Base-by-base conservation (phyloP, 495 filamentous ascomycete genomes). In the Aspergillus campestris region DNA sequence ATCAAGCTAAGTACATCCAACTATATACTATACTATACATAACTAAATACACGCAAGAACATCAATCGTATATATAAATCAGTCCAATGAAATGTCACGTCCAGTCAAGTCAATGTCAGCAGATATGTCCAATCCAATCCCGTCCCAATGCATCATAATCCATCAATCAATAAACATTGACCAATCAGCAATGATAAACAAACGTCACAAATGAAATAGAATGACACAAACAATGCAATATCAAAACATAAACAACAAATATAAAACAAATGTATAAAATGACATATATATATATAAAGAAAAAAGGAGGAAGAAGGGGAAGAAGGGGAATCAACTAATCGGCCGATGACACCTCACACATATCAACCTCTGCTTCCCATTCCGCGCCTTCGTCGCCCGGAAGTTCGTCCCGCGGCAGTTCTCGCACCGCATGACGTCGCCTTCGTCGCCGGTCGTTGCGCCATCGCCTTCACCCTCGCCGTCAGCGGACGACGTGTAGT, bases 391-490 rank as follows among this genome's bases (percentile, higher is more conserved):
- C 38, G 62, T 73, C 18, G 71, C 74, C 31, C 69, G 72, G 50
- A 82, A 82, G 47, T 67, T 77, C 13, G 55, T 66, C 1, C 73
- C 67, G 5, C 61, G 60, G 57, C 78, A 82, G 36, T 64, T 59
- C 8, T 64, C 59, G 47, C 79, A 81, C 18, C 53, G 52, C 13
- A 71, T 62, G 8, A 76, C 65, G 43, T 76, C 71, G 9, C 63
- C 60, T 6, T 72, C 67, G 6, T 51, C 59, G 7, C 53, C 63
- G 18, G 18, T 24, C 18, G 18, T 24, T 4, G 18, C 18, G 18
- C 18, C 65, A 42, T 76, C 71, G 9, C 63, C 60, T 6, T 72
- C 67, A 6, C 50, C 59, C 6, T 53, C 63, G 1, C 65, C 69
- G 9, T 58, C 70, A 14, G 48, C 45, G 0, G 66, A 67, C 3